Evolutionary conservation across 2,329 filamentous ascomycete species (phyloP).

Genomic region (Cladosporium velox): DNA sequence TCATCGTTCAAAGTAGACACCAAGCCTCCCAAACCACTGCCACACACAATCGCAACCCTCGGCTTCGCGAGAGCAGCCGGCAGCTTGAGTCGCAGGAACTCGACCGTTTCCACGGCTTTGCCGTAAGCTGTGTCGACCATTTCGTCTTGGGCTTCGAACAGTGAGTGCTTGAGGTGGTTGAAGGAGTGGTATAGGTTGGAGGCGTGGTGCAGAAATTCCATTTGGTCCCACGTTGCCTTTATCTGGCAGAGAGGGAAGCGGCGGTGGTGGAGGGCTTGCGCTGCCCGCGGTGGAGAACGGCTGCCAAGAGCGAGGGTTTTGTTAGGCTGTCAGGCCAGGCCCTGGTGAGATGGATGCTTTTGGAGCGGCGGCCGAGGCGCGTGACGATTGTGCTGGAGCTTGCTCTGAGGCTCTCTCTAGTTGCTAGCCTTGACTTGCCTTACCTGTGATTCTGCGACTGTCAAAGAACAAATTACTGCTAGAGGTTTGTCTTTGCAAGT

Average conservation of each 20-base stretch:
- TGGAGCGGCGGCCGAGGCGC: not conserved
- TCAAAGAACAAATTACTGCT: not conserved
- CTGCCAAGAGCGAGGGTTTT: slow-evolving; percentile 9
- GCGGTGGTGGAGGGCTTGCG: slow-evolving; percentile 1
- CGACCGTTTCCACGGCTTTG: slow-evolving; percentile 52
- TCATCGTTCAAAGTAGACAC: slow-evolving; percentile 56
- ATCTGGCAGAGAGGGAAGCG: not conserved
- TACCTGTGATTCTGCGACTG: not conserved
- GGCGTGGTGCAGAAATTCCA: slow-evolving; percentile 35
- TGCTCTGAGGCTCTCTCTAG: not conserved
- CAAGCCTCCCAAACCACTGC: slow-evolving; percentile 64
- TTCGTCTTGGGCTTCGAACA: slow-evolving; percentile 37
- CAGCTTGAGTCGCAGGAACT: slow-evolving; percentile 53
- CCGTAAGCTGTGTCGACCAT: slow-evolving; percentile 41
- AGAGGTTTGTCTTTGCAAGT: not conserved
- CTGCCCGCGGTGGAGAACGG: slow-evolving; percentile 6
- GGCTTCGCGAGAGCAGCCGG: slow-evolving; percentile 54
- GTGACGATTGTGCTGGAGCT: slow-evolving; percentile 3
- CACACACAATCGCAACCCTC: slow-evolving; percentile 64
- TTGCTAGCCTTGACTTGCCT: not conserved
- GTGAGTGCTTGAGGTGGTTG: slow-evolving; percentile 35
- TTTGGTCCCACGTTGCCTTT: slow-evolving; percentile 1
- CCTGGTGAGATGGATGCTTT: not conserved
- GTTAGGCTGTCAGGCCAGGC: not conserved
- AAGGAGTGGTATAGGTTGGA: slow-evolving; percentile 37